A percentile compares a stretch with the other conserved stretches of the same genome.
phyloP scores from a whole-genome alignment of 768 basidiomycete species.

The Boletus insuetus region DNA sequence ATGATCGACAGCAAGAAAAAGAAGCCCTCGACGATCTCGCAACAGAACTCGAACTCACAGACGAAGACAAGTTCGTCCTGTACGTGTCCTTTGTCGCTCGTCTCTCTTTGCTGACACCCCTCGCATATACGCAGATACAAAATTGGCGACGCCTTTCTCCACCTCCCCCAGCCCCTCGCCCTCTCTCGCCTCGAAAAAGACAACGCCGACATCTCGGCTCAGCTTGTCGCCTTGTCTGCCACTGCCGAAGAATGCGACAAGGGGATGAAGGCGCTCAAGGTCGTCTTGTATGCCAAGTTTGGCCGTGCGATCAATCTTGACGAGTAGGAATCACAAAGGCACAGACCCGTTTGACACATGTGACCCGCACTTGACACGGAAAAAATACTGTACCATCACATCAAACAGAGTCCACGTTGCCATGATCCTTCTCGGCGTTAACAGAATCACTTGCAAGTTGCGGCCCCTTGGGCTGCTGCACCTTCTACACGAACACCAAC shows the following conservation, averaged over 20 bases:
- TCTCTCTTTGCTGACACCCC: background rate
- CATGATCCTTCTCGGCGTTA: too few relatives aligned
- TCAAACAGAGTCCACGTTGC: background rate
- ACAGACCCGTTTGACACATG: too few relatives aligned
- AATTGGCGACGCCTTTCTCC: slow-evolving; percentile 86
- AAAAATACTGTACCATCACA: background rate
- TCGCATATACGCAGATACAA: slow-evolving; percentile 60
- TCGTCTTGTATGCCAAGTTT: slow-evolving; percentile 84
- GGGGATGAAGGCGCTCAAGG: slow-evolving; percentile 80
- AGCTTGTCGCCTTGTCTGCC: slow-evolving; percentile 48
- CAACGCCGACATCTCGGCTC: slow-evolving; percentile 53
- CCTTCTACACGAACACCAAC: too few relatives aligned
- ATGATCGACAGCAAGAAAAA: slow-evolving; percentile 73
- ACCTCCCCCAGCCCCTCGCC: slow-evolving; percentile 68
- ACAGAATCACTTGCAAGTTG: too few relatives aligned
- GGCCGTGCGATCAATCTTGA: slow-evolving; percentile 92
- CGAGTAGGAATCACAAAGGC: slow-evolving; percentile 40
- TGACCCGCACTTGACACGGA: too few relatives aligned
- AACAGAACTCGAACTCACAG: slow-evolving; percentile 85
- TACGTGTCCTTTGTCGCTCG: slow-evolving; percentile 35
- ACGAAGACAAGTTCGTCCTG: slow-evolving; percentile 80
- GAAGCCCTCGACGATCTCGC: slow-evolving; percentile 89
- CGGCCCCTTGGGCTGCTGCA: too few relatives aligned
- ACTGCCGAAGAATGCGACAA: slow-evolving; percentile 64
- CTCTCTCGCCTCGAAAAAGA: slow-evolving; percentile 70